Evolutionary conservation across 108 stramenopile genomes (phyloP).

Genomic region (Epithemia pelagica): DNA sequence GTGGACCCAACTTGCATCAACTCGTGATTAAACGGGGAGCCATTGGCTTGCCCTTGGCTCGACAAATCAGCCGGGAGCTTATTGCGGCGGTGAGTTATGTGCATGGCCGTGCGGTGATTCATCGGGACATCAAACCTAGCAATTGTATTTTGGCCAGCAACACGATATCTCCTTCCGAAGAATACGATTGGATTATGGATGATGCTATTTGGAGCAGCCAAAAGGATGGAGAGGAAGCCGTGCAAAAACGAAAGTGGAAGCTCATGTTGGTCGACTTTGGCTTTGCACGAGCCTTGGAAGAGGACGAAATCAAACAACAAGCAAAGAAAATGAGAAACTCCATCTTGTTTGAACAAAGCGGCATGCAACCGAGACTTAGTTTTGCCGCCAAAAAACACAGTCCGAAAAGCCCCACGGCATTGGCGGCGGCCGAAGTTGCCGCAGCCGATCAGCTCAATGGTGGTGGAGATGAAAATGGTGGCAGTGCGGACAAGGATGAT

Average conservation of each 20-base stretch:
- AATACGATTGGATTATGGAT: slow-evolving; percentile 54
- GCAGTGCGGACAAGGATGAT: slow-evolving; percentile 1
- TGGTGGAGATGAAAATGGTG: background rate
- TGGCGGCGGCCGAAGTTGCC: background rate
- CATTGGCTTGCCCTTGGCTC: slow-evolving; percentile 56
- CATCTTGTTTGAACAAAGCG: slow-evolving; percentile 30
- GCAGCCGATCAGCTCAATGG: background rate
- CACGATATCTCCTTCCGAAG: slow-evolving; percentile 30
- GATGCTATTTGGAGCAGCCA: slow-evolving; percentile 68
- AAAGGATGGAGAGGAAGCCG: slow-evolving; percentile 34
- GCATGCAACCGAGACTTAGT: background rate
- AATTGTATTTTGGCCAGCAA: slow-evolving; percentile 65
- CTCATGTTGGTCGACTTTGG: slow-evolving; percentile 82
- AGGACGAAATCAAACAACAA: slow-evolving; percentile 28
- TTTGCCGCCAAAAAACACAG: background rate
- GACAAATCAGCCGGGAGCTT: slow-evolving; percentile 60
- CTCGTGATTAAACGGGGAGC: slow-evolving; percentile 72
- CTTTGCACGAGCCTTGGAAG: slow-evolving; percentile 66
- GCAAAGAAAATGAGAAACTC: slow-evolving; percentile 31
- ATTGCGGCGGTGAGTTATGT: slow-evolving; percentile 70
- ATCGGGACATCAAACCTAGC: slow-evolving; percentile 84
- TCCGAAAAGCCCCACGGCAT: background rate
- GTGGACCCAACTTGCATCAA: slow-evolving; percentile 64
- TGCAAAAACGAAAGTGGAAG: slow-evolving; percentile 41
- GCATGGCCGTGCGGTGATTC: slow-evolving; percentile 77